These are phyloP conservation scores for Blastomyces percursus DNA, from an alignment of 2,329 filamentous ascomycete species.

Conservation along the genomic window DNA sequence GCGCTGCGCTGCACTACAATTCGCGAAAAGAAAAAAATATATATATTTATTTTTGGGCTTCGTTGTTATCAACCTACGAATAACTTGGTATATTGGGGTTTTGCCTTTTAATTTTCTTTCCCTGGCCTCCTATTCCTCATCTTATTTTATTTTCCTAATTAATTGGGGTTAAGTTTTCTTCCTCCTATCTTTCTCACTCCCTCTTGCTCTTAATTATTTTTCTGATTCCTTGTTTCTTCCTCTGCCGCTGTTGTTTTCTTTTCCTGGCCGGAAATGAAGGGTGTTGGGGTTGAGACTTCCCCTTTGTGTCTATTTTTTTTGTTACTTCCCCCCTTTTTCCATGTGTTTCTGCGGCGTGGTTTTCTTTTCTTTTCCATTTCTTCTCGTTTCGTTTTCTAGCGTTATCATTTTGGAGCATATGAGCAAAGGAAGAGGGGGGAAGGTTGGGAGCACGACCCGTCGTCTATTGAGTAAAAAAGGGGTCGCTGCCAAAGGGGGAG, in stretches of 20 bases:
- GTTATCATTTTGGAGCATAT: not conserved
- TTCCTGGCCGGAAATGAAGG: not conserved
- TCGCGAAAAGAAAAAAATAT: not conserved
- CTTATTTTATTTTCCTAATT: not conserved
- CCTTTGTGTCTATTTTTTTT: too few species aligned
- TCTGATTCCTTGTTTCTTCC: not conserved
- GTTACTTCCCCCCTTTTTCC: not conserved
- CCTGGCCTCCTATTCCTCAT: not conserved
- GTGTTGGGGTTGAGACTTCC: not conserved
- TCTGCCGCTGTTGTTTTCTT: not conserved
- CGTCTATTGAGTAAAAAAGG: not conserved
- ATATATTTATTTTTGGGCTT: not conserved
- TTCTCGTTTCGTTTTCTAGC: not conserved
- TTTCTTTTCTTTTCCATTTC: not conserved
- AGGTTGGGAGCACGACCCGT: not conserved
- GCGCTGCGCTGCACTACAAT: not conserved
- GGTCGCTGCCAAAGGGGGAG: not conserved
- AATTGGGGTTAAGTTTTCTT: not conserved
- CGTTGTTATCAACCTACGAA: not conserved
- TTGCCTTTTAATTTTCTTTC: not conserved
- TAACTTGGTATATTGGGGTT: slow-evolving; percentile 2
- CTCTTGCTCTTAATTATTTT: not conserved
- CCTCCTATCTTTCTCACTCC: not conserved
- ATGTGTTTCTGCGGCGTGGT: not conserved
- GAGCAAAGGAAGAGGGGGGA: not conserved